These are phyloP conservation scores for Claviceps africana DNA, from an alignment of 2,329 filamentous ascomycete species.

Conservation along the genomic window DNA sequence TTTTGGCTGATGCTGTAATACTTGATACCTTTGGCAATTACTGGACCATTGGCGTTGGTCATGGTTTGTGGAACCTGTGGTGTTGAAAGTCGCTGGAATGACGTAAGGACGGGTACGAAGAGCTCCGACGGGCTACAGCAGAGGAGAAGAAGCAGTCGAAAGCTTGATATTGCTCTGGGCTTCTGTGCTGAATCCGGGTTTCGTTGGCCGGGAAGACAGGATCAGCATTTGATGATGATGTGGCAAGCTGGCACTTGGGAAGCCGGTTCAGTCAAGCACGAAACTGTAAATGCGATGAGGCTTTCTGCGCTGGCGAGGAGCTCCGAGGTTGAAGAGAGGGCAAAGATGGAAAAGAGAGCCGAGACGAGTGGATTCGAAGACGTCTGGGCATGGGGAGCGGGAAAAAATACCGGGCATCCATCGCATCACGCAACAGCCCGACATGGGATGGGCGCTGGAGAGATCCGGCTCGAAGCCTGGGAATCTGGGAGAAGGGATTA, in stretches of 20 bases:
- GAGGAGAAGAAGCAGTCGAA: background rate
- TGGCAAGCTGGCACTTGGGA: background rate
- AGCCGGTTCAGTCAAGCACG: too few species aligned
- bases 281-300: too few species aligned
- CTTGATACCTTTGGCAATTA: slow-evolving; percentile 25
- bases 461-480: background rate
- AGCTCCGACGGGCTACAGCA: background rate
- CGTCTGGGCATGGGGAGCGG: background rate
- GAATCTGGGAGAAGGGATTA: background rate
- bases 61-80: slow-evolving; percentile 13
- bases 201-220: too few species aligned
- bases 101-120: slow-evolving; percentile 5
- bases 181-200: too few species aligned
- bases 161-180: background rate
- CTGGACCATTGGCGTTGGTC: slow-evolving; percentile 21
- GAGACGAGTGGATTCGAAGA: background rate
- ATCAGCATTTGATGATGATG: too few species aligned
- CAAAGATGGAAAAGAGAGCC: background rate
- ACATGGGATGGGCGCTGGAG: background rate
- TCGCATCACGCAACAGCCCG: too few species aligned
- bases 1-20: too few species aligned
- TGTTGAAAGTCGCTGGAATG: slow-evolving; percentile 5
- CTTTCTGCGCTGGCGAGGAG: background rate
- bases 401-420: background rate
- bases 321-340: background rate